phyloP scores from a whole-genome alignment of 495 filamentous ascomycete species.

The Penicillium waksmanii region DNA sequence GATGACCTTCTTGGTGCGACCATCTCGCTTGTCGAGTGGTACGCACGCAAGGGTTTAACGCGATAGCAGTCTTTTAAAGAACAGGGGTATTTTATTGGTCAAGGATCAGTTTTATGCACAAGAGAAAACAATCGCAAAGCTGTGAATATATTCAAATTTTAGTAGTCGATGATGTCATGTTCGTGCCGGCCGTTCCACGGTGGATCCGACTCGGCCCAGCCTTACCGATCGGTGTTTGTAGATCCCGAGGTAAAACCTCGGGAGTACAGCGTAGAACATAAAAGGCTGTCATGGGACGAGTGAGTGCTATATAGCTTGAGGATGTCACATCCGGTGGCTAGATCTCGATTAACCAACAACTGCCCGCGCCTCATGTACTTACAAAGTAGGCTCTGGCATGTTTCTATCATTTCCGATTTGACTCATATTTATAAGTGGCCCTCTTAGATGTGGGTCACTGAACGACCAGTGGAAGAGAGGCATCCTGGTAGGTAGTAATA shows the following conservation, averaged over 20 bases:
- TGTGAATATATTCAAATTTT: not conserved
- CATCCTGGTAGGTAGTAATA: constrained; percentile 62
- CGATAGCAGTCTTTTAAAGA: not conserved
- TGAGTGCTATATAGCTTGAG: too few species aligned
- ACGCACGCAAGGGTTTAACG: not conserved
- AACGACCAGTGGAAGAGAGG: constrained; percentile 30
- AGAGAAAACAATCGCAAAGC: not conserved
- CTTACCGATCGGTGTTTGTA: not conserved
- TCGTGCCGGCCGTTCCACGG: constrained; percentile 3
- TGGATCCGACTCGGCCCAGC: constrained; percentile 2
- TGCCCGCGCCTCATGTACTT: not conserved
- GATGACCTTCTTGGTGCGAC: constrained; percentile 1
- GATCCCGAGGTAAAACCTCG: not conserved
- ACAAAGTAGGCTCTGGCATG: not conserved
- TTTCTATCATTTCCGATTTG: too few species aligned
- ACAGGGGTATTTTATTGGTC: not conserved
- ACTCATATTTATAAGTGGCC: too few species aligned
- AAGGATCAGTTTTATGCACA: not conserved
- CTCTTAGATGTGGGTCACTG: not conserved
- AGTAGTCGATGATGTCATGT: constrained; percentile 1
- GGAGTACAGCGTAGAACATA: not conserved
- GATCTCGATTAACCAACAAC: not conserved
- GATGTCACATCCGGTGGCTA: not conserved
- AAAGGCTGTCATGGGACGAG: not conserved
- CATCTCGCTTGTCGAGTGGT: not conserved